Base-by-base conservation (phyloP, 257 asterid genomes). In the Nicotiana paniculata region DNA sequence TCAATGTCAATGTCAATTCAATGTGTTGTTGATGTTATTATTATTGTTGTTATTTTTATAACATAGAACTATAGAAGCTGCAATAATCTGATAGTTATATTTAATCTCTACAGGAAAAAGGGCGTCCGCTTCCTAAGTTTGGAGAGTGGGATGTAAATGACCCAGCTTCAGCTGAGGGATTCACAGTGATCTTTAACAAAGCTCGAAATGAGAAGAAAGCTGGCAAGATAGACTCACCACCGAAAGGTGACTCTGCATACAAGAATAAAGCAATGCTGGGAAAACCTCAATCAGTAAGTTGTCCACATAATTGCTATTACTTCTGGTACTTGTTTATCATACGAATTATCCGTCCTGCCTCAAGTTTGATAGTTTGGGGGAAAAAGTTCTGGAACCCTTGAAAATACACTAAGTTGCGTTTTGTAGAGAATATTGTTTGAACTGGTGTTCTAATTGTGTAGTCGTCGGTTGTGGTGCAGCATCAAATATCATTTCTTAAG, bases 131-230 rank as follows among this genome's bases (percentile, higher is more conserved):
- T 81, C 96, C 96, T 7, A 91, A 91, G 87, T 91, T 91, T 46
- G 96, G 96, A 4, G 96, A 91, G 82, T 91, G 96, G 96, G 93
- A 91, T 63, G 96, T 91, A 28, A 91, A 91, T 85, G 92, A 91
- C 79, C 93, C 92, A 81, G 90, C 92, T 37, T 90, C 92, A 18
- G 91, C 93, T 24, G 93, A 91, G 85, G 95, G 95, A 65, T 91
- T 91, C 87, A 91, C 96, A 1, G 93, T 90, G 79, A 90, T 91
- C 62, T 91, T 91, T 83, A 86, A 89, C 86, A 91, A 91, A 84
- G 96, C 93, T 54, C 85, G 93, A 85, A 85, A 89, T 84, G 92
- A 89, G 88, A 88, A 89, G 80, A 89, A 84, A 6, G 97, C 93
- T 81, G 91, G 86, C 33, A 91, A 88, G 75, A 69, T 89, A 16